Percentiles rank a stretch among this genome's conserved stretches.
Conservation (phyloP, 202 grass and related monocot genomes). For the Tripidium arundinaceum region DNA sequence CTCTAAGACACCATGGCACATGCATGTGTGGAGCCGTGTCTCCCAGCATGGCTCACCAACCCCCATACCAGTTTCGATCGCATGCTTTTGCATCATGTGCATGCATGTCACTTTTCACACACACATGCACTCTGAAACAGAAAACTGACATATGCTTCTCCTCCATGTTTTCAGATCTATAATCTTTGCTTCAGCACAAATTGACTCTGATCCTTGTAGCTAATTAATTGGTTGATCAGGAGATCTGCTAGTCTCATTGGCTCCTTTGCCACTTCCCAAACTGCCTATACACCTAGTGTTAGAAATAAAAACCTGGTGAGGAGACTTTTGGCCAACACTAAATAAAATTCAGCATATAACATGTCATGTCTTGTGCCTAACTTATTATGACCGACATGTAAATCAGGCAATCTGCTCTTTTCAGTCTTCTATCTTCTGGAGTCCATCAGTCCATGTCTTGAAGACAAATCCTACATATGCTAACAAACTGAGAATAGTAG, state of each 20-base stretch:
- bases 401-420: not conserved
- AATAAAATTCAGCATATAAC: not conserved
- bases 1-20: constrained; percentile 1
- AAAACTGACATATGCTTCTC: not conserved
- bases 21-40: constrained; percentile 22
- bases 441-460: not conserved
- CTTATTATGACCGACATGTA: not conserved
- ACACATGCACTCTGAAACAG: not conserved
- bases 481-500: not conserved
- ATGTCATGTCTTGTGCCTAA: not conserved
- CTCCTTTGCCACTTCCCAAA: not conserved
- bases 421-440: not conserved
- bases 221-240: not conserved
- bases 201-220: not conserved
- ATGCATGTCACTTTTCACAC: not conserved
- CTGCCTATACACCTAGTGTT: not conserved
- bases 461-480: not conserved
- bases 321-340: not conserved
- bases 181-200: not conserved
- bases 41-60: constrained; percentile 29
- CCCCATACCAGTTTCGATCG: not conserved
- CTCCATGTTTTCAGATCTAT: not conserved
- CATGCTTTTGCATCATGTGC: constrained; percentile 19
- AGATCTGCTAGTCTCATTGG: not conserved
- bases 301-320: not conserved